These are phyloP conservation scores for Ramaria rubella DNA, from an alignment of 768 basidiomycete genomes.

Conservation along the genomic window DNA sequence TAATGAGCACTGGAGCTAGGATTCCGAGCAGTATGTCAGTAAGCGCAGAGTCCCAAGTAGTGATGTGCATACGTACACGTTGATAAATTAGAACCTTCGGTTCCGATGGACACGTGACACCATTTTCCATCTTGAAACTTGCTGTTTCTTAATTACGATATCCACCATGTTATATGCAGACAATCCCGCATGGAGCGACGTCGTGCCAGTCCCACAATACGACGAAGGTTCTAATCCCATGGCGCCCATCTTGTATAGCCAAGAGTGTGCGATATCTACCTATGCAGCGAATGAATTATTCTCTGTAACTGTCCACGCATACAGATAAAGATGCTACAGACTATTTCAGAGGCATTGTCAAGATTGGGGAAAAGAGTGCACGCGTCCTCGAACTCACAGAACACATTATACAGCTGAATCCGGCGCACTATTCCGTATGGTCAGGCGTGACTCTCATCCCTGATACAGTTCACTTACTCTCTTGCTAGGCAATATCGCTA, in stretches of 20 bases:
- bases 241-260: slow-evolving; percentile 87
- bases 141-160: no score
- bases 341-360: slow-evolving; percentile 84
- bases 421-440: slow-evolving; percentile 97
- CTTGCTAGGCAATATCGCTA: slow-evolving; percentile 86
- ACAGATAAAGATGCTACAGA: slow-evolving; percentile 89
- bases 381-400: slow-evolving; percentile 87
- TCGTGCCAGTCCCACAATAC: slow-evolving; percentile 73
- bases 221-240: slow-evolving; percentile 66
- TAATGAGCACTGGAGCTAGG: no score
- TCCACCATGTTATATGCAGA: slow-evolving; percentile 55
- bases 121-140: no score
- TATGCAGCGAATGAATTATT: not conserved
- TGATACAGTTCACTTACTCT: not conserved
- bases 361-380: slow-evolving; percentile 67
- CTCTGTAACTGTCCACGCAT: not conserved
- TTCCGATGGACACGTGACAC: no score
- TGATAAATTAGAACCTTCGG: no score
- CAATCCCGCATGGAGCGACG: slow-evolving; percentile 71
- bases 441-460: slow-evolving; percentile 29
- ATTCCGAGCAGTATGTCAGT: no score
- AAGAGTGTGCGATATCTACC: slow-evolving; percentile 59
- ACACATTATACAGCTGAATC: slow-evolving; percentile 82
- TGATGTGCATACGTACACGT: no score
- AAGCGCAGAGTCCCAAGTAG: no score